Evolutionary conservation across 352 stramenopile genomes (phyloP), one percentile per base, ranked within the genome.

Genomic region (Albugo candida): DNA sequence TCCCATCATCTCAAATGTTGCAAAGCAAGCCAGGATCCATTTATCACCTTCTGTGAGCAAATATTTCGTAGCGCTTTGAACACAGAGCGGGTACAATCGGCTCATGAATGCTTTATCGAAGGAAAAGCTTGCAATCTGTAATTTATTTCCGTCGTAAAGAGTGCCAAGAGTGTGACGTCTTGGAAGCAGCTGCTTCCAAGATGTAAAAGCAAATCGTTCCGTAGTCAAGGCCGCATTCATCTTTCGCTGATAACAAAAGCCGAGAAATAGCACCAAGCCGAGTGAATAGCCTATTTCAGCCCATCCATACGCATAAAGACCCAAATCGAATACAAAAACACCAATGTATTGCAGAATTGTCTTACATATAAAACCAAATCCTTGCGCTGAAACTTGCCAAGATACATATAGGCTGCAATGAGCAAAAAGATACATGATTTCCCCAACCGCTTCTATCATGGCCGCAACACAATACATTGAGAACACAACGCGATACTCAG

Each of bases 31-130:
- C 5, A 98, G 64, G 3, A 97, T 74, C 61, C 97, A 95, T 57
- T 94, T 94, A 64, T 99, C 93, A 14, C 86, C 93, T 59, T 99
- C 92, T 0, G 91, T 97, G 21, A 98, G 67, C 10, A 95, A 54
- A 63, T 98, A 96, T 67, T 99, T 99, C 56, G 98, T 85, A 18
- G 93, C 64, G 42, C 84, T 94, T 58, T 98, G 92, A 11, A 95
- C 54, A 21, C 80, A 84, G 47, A 98, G 56, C 14, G 78, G 71
- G 20, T 66, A 45, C 24, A 86, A 53, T 14, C 92, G 59, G 18
- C 56, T 44, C 50, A 89, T 44, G 11, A 92, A 54, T 18, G 81
- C 59, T 1, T 41, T 18, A n/a, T 87, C 65, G 45, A 82, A 75
- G 31, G 41, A 35, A 13, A 41, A 34, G 0, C 53, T 37, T 12